These are phyloP conservation scores for Drechslera avenae DNA, from an alignment of 2,329 filamentous ascomycete genomes.

Conservation along the genomic window DNA sequence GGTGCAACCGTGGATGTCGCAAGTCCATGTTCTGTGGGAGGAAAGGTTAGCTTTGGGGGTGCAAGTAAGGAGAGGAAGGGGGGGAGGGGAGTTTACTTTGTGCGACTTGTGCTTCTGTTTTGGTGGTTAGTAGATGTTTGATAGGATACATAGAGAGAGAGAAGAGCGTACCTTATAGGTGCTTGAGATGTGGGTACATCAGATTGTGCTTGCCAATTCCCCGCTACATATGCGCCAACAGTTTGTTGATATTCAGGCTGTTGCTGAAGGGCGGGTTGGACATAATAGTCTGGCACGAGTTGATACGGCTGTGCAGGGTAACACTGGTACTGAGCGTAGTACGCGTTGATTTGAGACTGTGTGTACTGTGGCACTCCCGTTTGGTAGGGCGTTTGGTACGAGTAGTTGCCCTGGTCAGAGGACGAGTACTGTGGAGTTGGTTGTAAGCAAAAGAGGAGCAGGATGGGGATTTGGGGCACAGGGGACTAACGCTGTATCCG, in stretches of 20 bases:
- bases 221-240: constrained; percentile 14
- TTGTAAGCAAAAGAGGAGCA: neutral
- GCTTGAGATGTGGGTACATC: constrained; percentile 10
- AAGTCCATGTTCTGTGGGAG: constrained; percentile 38
- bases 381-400: constrained; percentile 21
- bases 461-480: neutral
- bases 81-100: constrained; percentile 17
- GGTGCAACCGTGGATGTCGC: constrained; percentile 37
- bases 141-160: neutral
- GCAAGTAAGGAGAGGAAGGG: neutral
- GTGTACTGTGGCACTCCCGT: constrained; percentile 37
- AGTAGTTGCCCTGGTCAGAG: constrained; percentile 26
- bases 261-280: constrained; percentile 18
- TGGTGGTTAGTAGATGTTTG: neutral
- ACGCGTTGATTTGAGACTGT: constrained; percentile 37
- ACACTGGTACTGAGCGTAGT: constrained; percentile 38
- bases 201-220: constrained; percentile 18
- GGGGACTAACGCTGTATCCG: constrained; percentile 28
- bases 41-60: constrained; percentile 1
- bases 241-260: constrained; percentile 16
- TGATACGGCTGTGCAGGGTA: constrained; percentile 39
- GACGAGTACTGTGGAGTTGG: constrained; percentile 27
- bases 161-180: constrained; percentile 14
- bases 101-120: constrained; percentile 24
- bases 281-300: constrained; percentile 32